Evolutionary conservation across 768 basidiomycete species (phyloP), one percentile per base, ranked within the genome.

Genomic region (Mrakia hoshinonis): DNA sequence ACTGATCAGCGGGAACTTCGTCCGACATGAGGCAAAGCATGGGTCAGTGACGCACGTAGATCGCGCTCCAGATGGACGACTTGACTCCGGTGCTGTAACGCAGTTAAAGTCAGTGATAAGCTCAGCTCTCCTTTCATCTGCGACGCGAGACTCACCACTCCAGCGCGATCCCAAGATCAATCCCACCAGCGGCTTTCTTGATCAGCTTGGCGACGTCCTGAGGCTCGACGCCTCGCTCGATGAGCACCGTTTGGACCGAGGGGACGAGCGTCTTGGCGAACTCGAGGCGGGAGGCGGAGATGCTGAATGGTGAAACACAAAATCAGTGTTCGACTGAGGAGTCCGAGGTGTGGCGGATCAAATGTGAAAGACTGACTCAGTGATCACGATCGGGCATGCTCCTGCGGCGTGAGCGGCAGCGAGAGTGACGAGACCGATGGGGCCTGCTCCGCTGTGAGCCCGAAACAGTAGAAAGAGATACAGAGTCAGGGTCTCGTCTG

Each of bases 391-490:
- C 15, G 81, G 81, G 13, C 76, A 73, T 31, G 80, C 80, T 2
- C 82, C 82, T 10, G 81, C 79, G 15, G 82, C 82, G 51, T 77
- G 78, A 31, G 78, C 78, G 5, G 79, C 78, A 15, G 80, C 75
- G 12, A 81, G 78, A 43, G 80, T 78, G 70, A 82, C 77, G 51
- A 82, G 76, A 39, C 81, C 81, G 73, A 82, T 81, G 9, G 82
- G 81, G 15, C 81, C 81, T 18, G 81, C 81, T 36, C 81, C 81
- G 58, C 79, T 81, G 69, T 3, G 31, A 39, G 12, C 49, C n/a
- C n/a, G n/a, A n/a, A n/a, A n/a, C n/a, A n/a, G n/a, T n/a, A n/a
- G n/a, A 46, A 1, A 13, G 64, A 55, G 46, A 24, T 29, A 15
- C 26, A 22, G 49, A 18, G 11, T 34, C 11, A 18, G 6, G 26